phyloP scores from a whole-genome alignment of 805 yeast genomes.

The Jamesozyma spencerorum region DNA sequence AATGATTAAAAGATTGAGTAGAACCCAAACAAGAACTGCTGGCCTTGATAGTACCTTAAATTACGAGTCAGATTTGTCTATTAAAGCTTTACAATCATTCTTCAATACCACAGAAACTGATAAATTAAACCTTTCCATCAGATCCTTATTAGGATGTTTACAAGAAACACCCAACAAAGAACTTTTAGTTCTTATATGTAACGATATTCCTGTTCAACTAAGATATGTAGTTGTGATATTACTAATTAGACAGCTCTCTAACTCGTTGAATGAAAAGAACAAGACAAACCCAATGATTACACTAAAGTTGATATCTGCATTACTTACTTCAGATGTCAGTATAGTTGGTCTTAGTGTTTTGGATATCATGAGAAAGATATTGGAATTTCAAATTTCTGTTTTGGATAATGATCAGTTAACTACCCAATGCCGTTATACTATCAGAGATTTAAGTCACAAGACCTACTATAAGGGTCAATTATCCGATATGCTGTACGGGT shows the following conservation, averaged over 20 bases:
- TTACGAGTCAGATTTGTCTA: conserved; percentile 25
- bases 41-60: conserved; percentile 21
- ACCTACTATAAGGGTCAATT: conserved; percentile 81
- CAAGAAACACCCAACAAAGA: conserved; percentile 28
- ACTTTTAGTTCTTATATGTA: conserved; percentile 55
- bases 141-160: conserved; percentile 41
- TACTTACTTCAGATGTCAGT: conserved; percentile 69
- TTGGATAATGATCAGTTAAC: conserved; percentile 26
- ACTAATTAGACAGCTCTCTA: conserved; percentile 30
- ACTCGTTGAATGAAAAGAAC: conserved; percentile 5
- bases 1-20: conserved; percentile 21
- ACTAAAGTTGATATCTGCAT: conserved; percentile 42
- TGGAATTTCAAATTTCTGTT: conserved; percentile 38
- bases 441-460: conserved; percentile 66
- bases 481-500: conserved; percentile 67
- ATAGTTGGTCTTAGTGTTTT: conserved; percentile 81
- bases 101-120: conserved; percentile 56
- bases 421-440: conserved; percentile 43
- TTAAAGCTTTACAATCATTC: conserved; percentile 42
- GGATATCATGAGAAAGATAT: conserved; percentile 58
- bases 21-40: conserved; percentile 24
- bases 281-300: conserved; percentile 21
- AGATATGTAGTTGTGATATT: conserved; percentile 56
- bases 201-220: conserved; percentile 73
- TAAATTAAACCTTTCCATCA: conserved; percentile 51